Conservation (phyloP, 2,329 filamentous ascomycete species). For the Trichoderma guizhouense region DNA sequence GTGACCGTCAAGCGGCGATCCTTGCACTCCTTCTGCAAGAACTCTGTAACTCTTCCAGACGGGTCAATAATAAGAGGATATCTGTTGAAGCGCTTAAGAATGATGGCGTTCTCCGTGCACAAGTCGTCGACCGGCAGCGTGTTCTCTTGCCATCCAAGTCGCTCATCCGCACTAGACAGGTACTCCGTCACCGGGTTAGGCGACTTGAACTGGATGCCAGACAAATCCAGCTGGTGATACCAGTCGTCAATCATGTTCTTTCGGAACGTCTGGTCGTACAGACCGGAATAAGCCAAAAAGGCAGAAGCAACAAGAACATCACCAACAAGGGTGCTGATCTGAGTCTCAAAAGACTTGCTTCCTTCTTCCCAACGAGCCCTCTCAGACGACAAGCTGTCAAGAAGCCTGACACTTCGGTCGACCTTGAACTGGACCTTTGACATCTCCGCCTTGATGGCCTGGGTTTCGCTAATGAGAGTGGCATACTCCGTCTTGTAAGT, state of each 20-base stretch:
- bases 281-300: conserved; percentile 92
- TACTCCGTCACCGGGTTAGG: conserved; percentile 96
- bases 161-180: conserved; percentile 91
- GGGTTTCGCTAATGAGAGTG: conserved; percentile 90
- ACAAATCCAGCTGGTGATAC: conserved; percentile 87
- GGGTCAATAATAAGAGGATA: conserved; percentile 98
- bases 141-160: conserved; percentile 92
- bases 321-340: conserved; percentile 93
- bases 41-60: conserved; percentile 90
- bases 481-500: conserved; percentile 97
- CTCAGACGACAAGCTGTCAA: conserved; percentile 94
- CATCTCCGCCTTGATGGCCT: conserved; percentile 98
- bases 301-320: conserved; percentile 95
- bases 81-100: conserved; percentile 95
- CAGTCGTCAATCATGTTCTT: conserved; percentile 98
- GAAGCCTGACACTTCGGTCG: conserved; percentile 86
- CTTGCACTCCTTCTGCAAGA: conserved; percentile 90
- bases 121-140: conserved; percentile 92
- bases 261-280: conserved; percentile 97
- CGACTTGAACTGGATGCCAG: conserved; percentile 89
- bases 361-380: conserved; percentile 92
- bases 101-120: conserved; percentile 97
- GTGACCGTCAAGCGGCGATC: conserved; percentile 92
- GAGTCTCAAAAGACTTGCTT: conserved; percentile 96
- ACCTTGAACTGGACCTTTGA: conserved; percentile 95